Base-by-base conservation (phyloP, 306 rosid species). In the Rosa rugosa region DNA sequence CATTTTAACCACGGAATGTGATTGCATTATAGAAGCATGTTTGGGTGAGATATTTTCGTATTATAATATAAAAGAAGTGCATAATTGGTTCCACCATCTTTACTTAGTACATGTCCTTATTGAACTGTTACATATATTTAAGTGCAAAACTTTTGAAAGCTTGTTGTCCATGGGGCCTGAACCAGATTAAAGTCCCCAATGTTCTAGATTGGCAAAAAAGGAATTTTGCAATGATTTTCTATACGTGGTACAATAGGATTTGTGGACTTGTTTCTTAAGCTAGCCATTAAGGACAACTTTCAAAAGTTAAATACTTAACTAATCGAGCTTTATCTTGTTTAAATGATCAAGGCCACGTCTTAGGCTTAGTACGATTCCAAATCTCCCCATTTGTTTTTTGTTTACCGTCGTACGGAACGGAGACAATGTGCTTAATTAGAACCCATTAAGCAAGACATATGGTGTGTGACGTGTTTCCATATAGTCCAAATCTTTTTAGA, bases 111-210 rank as follows among this genome's bases (percentile, higher is more conserved):
- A 77, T 81, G 80, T 76, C 77, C 44, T 72, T 70, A 20, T 80
- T 42, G 77, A 83, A 82, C 56, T 65, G 41, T 69, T 84, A 78
- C 25, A 66, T 44, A 51, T 23, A 80, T 45, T 60, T 75, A 44
- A 73, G 75, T 83, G 76, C 77, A 80, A 78, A 79, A 45, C 64
- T 83, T 83, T 84, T 72, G 79, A 84, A 89, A 80, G 74, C 82
- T 72, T 66, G 85, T 92, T 89, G 93, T 89, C 97, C 90, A 87
- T 68, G 89, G 90, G 97, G 84, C 84, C 83, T 94, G 95, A 94
- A 89, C 92, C 91, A 65, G 67, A 66, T 51, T 65, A 62, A 79
- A 84, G 81, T 60, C 59, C 75, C 69, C 77, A 71, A 84, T 81
- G 87, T 87, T 92, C 93, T 92, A 91, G 95, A 94, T 86, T 79